Percentiles rank a stretch among this genome's conserved stretches.
These are phyloP conservation scores for Paramecium pentaurelia DNA, from an alignment of 73 alveolate genomes.

Conservation along the genomic window DNA sequence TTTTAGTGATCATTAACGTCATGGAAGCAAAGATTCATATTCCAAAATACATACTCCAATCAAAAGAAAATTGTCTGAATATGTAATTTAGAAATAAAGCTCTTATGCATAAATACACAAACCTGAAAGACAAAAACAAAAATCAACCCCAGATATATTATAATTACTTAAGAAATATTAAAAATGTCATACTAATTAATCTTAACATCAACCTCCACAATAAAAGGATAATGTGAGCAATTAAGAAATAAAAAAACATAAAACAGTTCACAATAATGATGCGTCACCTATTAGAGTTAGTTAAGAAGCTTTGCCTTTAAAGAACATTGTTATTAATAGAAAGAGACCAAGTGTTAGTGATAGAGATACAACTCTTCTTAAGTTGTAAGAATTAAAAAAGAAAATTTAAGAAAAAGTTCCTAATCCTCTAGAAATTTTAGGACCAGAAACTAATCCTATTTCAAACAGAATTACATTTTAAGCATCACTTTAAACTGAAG, in stretches of 20 bases:
- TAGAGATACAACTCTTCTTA: background rate
- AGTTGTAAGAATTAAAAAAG: background rate
- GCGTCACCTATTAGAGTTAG: background rate
- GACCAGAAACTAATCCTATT: background rate
- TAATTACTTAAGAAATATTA: background rate
- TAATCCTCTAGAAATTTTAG: background rate
- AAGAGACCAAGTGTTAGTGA: background rate
- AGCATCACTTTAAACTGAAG: background rate
- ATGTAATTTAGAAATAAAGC: background rate
- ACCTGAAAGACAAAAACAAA: slow-evolving; percentile 8
- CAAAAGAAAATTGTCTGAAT: background rate
- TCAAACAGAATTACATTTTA: background rate
- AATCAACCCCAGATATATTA: background rate
- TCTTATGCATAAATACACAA: background rate
- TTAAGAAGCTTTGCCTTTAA: background rate
- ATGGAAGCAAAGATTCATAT: background rate
- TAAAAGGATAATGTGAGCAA: background rate
- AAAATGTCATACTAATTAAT: background rate
- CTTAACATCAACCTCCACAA: background rate
- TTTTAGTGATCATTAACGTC: background rate
- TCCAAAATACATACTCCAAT: background rate
- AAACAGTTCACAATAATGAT: background rate
- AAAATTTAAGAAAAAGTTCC: background rate
- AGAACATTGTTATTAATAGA: background rate
- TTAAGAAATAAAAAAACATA: background rate